These are phyloP conservation scores for Neoarthrinium moseri DNA, from an alignment of 2,329 filamentous ascomycete genomes.

Conservation along the genomic window DNA sequence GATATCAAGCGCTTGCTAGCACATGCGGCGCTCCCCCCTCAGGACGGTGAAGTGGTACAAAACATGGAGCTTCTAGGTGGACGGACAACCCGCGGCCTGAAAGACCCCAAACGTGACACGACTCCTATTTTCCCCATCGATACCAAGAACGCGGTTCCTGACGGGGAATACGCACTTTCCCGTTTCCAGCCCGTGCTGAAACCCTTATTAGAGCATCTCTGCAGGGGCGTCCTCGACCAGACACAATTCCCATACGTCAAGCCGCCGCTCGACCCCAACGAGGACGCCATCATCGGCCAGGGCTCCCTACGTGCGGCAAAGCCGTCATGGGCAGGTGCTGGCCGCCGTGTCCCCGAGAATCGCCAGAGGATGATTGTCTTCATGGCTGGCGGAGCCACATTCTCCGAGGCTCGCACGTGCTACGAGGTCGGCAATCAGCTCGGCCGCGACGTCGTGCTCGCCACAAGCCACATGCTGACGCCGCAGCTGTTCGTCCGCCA, in stretches of 20 bases:
- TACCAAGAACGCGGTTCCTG: conserved; percentile 48
- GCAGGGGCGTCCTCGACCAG: conserved; percentile 66
- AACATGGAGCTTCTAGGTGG: conserved; percentile 84
- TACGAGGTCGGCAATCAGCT: conserved; percentile 78
- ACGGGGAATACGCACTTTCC: conserved; percentile 81
- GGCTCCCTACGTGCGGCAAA: conserved; percentile 87
- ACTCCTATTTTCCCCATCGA: conserved; percentile 73
- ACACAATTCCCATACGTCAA: conserved; percentile 70
- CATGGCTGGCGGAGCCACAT: conserved; percentile 92
- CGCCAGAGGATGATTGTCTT: conserved; percentile 90
- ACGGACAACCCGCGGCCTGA: conserved; percentile 65
- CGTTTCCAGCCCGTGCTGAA: conserved; percentile 83
- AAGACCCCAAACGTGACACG: conserved; percentile 68
- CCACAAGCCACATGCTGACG: conserved; percentile 89
- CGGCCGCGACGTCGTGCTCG: conserved; percentile 80
- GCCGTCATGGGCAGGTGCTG: conserved; percentile 89
- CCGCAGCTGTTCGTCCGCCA: conserved; percentile 82
- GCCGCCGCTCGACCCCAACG: conserved; percentile 63
- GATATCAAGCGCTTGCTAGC: conserved; percentile 83
- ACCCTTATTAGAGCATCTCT: conserved; percentile 74
- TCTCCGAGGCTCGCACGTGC: conserved; percentile 83
- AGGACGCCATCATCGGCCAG: conserved; percentile 57
- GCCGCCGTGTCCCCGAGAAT: conserved; percentile 73
- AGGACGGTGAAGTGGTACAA: conserved; percentile 69
- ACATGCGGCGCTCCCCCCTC: conserved; percentile 75